Percentiles rank a stretch among this genome's conserved stretches.
These are phyloP conservation scores for Nicotiana obtusifolia DNA, from an alignment of 257 asterid species.

Conservation along the genomic window DNA sequence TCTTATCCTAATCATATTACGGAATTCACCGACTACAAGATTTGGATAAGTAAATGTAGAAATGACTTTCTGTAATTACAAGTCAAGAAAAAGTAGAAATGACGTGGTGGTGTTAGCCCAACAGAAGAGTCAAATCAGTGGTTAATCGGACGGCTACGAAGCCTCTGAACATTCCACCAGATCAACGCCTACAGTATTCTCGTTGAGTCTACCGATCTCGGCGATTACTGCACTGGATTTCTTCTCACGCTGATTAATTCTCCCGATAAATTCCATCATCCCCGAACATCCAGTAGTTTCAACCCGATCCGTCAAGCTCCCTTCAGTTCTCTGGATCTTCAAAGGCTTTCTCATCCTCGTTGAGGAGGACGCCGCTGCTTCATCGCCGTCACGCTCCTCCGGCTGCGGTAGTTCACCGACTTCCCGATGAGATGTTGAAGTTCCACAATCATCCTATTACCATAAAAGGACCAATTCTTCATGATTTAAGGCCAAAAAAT, in stretches of 20 bases:
- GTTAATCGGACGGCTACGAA: conserved; percentile 22
- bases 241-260: conserved; percentile 24
- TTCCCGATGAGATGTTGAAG: not conserved
- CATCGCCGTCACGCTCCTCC: not conserved
- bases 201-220: conserved; percentile 14
- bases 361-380: not conserved
- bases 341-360: not conserved
- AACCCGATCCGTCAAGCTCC: not conserved
- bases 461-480: not conserved
- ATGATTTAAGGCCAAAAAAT: not conserved
- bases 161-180: conserved; percentile 6
- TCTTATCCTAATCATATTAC: conserved; percentile 8
- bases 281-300: conserved; percentile 2
- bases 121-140: not conserved
- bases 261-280: conserved; percentile 23
- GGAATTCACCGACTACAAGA: not conserved
- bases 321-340: not conserved
- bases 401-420: too few relatives aligned
- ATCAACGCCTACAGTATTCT: conserved; percentile 18
- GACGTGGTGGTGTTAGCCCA: not conserved
- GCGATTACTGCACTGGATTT: conserved; percentile 4
- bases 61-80: not conserved
- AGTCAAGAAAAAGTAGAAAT: not conserved
- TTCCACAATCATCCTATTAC: conserved; percentile 3
- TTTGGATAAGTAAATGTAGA: not conserved